These are phyloP conservation scores for Fusarium nisikadoi DNA, from an alignment of 2,329 filamentous ascomycete genomes.

Conservation along the genomic window DNA sequence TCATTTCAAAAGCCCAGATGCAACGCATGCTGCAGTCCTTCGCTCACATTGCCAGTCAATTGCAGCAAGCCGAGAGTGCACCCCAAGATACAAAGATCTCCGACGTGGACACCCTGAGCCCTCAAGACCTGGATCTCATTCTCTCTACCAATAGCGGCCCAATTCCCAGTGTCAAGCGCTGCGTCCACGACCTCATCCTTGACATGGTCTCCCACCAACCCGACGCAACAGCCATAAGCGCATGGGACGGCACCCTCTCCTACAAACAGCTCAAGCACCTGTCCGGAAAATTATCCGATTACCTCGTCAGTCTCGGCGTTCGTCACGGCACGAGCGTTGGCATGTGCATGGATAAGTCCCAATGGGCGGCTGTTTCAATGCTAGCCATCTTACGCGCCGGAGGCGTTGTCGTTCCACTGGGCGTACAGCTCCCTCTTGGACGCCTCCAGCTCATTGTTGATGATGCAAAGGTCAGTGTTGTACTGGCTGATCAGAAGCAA, in stretches of 20 bases:
- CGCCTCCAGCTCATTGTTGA: neutral
- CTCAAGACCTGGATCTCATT: neutral
- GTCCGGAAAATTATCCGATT: neutral
- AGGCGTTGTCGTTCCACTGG: neutral
- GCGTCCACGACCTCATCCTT: neutral
- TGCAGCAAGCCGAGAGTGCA: neutral
- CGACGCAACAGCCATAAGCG: neutral
- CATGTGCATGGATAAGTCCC: slow-evolving; percentile 2
- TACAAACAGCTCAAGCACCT: neutral
- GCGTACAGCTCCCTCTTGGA: neutral
- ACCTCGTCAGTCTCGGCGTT: neutral
- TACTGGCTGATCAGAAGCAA: neutral
- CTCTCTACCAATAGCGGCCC: neutral
- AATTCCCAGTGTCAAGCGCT: neutral
- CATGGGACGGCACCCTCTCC: neutral
- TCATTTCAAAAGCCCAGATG: neutral
- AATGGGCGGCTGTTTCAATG: neutral
- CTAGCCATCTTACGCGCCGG: neutral
- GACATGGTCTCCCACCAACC: neutral
- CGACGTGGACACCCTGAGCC: neutral
- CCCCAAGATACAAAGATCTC: rapidly evolving
- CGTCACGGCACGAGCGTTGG: neutral
- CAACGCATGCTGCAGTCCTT: neutral
- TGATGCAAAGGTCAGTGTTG: neutral
- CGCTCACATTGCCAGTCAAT: neutral